phyloP scores from a whole-genome alignment of 2,329 filamentous ascomycete genomes.

The Chaetomiaceae sp. region DNA sequence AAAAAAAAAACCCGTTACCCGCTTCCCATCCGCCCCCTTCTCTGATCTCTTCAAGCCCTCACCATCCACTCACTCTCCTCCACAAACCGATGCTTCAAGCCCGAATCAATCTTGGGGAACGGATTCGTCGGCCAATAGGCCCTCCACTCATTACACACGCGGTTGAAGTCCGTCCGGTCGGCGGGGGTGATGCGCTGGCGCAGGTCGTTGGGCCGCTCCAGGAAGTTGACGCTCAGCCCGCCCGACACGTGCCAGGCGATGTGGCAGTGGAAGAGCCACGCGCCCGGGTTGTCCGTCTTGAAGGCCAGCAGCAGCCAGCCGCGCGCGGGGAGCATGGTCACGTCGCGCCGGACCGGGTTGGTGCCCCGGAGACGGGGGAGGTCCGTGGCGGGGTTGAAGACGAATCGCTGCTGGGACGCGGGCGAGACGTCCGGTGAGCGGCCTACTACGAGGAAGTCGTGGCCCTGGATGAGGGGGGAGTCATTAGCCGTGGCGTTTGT shows the following conservation, averaged over 20 bases:
- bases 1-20: background rate
- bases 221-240: conserved; percentile 49
- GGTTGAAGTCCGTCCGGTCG: conserved; percentile 25
- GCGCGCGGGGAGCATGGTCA: conserved; percentile 39
- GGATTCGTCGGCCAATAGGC: conserved; percentile 24
- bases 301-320: conserved; percentile 48
- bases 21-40: background rate
- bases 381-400: conserved; percentile 30
- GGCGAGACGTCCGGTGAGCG: conserved; percentile 25
- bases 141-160: conserved; percentile 27
- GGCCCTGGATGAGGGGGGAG: conserved; percentile 28
- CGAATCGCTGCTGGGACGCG: conserved; percentile 15
- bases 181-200: conserved; percentile 6
- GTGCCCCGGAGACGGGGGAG: conserved; percentile 31
- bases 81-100: conserved; percentile 17
- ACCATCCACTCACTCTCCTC: conserved; percentile 26
- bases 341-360: conserved; percentile 48
- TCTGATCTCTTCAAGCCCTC: background rate
- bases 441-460: conserved; percentile 35
- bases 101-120: conserved; percentile 25
- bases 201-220: conserved; percentile 34
- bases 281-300: conserved; percentile 46
- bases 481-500: too few species aligned
- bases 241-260: conserved; percentile 48
- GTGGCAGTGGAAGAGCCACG: conserved; percentile 48